Base-by-base conservation (phyloP, 1,139 yeast species). In the Yamadazyma diddensiae region DNA sequence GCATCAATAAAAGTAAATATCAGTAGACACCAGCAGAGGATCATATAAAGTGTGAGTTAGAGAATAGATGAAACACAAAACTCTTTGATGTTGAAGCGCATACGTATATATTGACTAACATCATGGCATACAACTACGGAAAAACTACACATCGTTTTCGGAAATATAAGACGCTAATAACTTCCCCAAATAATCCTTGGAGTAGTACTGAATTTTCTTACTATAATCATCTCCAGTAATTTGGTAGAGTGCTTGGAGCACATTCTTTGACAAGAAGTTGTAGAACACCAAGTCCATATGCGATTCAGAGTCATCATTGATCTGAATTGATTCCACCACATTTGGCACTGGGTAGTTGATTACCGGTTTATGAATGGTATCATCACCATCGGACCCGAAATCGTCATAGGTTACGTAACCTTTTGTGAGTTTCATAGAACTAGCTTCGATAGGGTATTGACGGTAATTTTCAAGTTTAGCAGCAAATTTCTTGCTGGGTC, bases 361-460 rank as follows among this genome's bases (percentile, higher is more conserved):
- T 35, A 82, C 73, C 1, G 83, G 73, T 35, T 65, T 68, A 56
- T 92, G 98, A 1, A 72, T 63, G 0, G 95, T 87, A 50, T 92
- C 97, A 52, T 92, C 98, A 11, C 98, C 98, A 42, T 77, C 78
- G 39, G 64, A 56, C 0, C 97, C 97, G 47, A 73, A 70, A 49
- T 88, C 97, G 53, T 92, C 98, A 31, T 61, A 52, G 0, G 98
- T 88, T 0, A 79, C 80, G 47, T 84, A 84, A 0, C 98, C 97
- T 34, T 73, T 70, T 2, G 63, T 33, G 19, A 63, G 49, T 30
- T 51, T 31, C 13, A 21, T 15, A 6, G 5, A 15, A 24, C 7
- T 14, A 4, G 19, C 21, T 11, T 24, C 30, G 11, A 24, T 27
- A 11, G 24, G 28, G 17, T 19, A 26, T 20, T 12, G 12, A 28